Percentiles rank a stretch among this genome's conserved stretches.
Conservation (phyloP, 169 alveolate species). For the Cryptosporidium baileyi region DNA sequence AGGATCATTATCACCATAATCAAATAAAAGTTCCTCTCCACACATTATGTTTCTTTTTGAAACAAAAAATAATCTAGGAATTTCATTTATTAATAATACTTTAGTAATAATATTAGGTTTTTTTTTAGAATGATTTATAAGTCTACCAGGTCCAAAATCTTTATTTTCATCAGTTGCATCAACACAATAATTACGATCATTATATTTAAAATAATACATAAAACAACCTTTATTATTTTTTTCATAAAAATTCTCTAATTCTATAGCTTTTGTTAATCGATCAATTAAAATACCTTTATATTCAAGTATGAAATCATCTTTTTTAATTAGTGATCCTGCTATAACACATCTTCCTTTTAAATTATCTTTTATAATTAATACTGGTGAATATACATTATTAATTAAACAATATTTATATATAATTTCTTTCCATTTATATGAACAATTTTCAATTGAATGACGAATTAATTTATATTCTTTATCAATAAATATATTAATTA, state of each 20-base stretch:
- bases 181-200: constrained; percentile 80
- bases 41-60: constrained; percentile 80
- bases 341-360: constrained; percentile 85
- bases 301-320: constrained; percentile 85
- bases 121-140: constrained; percentile 86
- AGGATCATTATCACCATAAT: constrained; percentile 87
- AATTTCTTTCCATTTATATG: constrained; percentile 58
- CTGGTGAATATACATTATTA: constrained; percentile 33
- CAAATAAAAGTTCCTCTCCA: constrained; percentile 87
- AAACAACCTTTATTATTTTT: constrained; percentile 76
- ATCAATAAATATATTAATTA: constrained; percentile 10
- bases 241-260: constrained; percentile 25
- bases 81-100: constrained; percentile 72
- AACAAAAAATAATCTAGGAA: constrained; percentile 81
- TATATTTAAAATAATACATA: constrained; percentile 84
- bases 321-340: constrained; percentile 82
- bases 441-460: constrained; percentile 1
- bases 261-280: constrained; percentile 50
- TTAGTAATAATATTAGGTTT: constrained; percentile 83
- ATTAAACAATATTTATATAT: constrained; percentile 69
- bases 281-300: constrained; percentile 85
- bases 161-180: constrained; percentile 88
- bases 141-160: constrained; percentile 85
- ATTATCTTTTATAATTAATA: constrained; percentile 32
- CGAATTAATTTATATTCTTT: neutral